These are phyloP conservation scores for Cercospora sp. DNA, from an alignment of 2,329 filamentous ascomycete genomes.

Conservation along the genomic window DNA sequence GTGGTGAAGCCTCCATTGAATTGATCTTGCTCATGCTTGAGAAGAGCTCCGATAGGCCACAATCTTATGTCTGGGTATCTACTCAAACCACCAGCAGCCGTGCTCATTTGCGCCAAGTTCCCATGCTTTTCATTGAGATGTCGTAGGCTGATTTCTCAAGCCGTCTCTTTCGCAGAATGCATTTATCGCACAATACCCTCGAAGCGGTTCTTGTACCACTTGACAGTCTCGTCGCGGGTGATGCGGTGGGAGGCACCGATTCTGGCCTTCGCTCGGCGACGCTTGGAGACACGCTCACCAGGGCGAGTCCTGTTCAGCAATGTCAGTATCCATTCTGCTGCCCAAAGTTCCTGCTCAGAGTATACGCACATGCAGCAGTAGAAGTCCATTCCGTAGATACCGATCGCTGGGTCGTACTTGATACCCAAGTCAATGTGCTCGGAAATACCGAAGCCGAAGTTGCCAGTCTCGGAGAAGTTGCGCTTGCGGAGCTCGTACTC, in stretches of 20 bases:
- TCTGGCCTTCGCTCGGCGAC: slow-evolving; percentile 81
- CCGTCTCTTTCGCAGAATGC: slow-evolving; percentile 27
- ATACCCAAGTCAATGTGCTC: slow-evolving; percentile 99
- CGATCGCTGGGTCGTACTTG: slow-evolving; percentile 98
- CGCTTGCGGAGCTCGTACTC: slow-evolving; percentile 99
- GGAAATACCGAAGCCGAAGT: slow-evolving; percentile 99
- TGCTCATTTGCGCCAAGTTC: slow-evolving; percentile 31
- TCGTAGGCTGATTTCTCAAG: slow-evolving; percentile 17
- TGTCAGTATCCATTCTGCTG: slow-evolving; percentile 15
- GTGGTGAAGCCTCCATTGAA: slow-evolving; percentile 40
- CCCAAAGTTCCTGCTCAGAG: background rate
- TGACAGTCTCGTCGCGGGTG: slow-evolving; percentile 91
- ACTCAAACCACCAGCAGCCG: slow-evolving; percentile 25
- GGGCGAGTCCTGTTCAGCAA: slow-evolving; percentile 71
- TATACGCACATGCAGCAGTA: slow-evolving; percentile 93
- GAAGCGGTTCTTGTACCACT: slow-evolving; percentile 97
- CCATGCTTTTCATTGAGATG: slow-evolving; percentile 27
- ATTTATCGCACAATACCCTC: slow-evolving; percentile 98
- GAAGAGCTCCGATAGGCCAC: slow-evolving; percentile 42
- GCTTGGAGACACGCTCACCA: slow-evolving; percentile 95
- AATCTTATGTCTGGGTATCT: slow-evolving; percentile 33
- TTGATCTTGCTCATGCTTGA: slow-evolving; percentile 40
- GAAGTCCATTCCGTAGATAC: slow-evolving; percentile 99
- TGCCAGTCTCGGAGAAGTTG: slow-evolving; percentile 99
- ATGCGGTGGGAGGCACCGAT: slow-evolving; percentile 90